These are phyloP conservation scores for Wilhelminamyces savonicus DNA, from an alignment of 805 yeast species.

Conservation along the genomic window DNA sequence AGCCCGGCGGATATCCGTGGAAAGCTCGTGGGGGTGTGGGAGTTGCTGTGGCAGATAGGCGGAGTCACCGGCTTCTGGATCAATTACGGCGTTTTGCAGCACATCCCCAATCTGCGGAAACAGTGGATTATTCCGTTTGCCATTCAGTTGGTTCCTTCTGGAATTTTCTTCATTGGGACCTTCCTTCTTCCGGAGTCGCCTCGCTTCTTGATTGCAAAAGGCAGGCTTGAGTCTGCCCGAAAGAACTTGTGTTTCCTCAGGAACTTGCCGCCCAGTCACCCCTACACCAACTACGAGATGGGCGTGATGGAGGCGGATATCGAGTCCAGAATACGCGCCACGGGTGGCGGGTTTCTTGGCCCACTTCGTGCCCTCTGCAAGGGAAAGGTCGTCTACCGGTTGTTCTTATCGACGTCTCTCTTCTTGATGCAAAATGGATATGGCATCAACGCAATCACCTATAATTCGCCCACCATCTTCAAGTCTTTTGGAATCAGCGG, in stretches of 20 bases:
- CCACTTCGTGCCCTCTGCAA: constrained; percentile 19
- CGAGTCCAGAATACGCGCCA: constrained; percentile 18
- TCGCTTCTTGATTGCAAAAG: constrained; percentile 28
- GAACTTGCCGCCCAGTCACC: constrained; percentile 25
- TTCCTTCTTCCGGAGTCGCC: constrained; percentile 29
- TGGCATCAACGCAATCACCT: constrained; percentile 35
- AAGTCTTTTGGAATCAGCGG: constrained; percentile 31
- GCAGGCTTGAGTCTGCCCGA: constrained; percentile 24
- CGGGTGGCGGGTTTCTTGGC: constrained; percentile 30
- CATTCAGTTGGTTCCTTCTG: constrained; percentile 32
- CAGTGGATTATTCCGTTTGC: constrained; percentile 38
- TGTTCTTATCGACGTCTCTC: constrained; percentile 24
- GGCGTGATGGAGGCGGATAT: constrained; percentile 28
- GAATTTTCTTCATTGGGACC: constrained; percentile 25
- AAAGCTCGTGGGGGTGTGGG: constrained; percentile 23
- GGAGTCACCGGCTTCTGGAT: constrained; percentile 36
- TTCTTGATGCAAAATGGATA: constrained; percentile 33
- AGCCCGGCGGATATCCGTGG: constrained; percentile 33
- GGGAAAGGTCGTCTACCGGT: constrained; percentile 19
- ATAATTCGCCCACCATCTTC: constrained; percentile 32
- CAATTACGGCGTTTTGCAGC: constrained; percentile 24
- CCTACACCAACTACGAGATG: constrained; percentile 28
- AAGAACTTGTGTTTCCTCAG: constrained; percentile 29
- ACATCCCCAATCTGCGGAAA: constrained; percentile 16
- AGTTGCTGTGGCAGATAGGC: constrained; percentile 35